Base-by-base conservation (phyloP, 1,139 yeast genomes). In the Saccharomyces uvarum region DNA sequence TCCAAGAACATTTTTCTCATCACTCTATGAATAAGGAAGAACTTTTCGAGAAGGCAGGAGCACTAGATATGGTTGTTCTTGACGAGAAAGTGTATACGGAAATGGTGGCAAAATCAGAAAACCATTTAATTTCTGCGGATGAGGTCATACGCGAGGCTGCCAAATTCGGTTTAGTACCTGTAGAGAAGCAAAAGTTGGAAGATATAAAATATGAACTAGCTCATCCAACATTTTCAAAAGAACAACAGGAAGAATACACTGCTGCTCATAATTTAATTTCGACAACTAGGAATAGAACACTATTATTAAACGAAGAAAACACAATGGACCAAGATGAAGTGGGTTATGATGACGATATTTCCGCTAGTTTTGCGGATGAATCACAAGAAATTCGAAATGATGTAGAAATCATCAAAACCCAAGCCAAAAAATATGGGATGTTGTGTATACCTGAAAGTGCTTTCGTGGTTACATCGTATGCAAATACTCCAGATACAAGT, bases 381-480 rank as follows among this genome's bases (percentile, higher is more conserved):
- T 46, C 52, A 8, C 52, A 52, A 29, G 44, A 38, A 38, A 24
- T 52, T 24, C 13, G 7, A 19, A 48, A 49, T 16, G 53, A 54
- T n/a, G 24, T 50, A 7, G 24, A 21, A 4, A n/a, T 24, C 26
- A 50, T 19, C 4, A 67, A 65, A 50, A 56, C 52, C 2, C 60
- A 60, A 38, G 85, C 84, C 8, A 72, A 71, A 49, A 65, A 71
- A 32, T 65, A 75, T 56, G 83, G 83, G 3, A 64, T 77, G 54
- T 66, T 86, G 59, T 74, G 81, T 52, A 75, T 84, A 49, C 87
- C 90, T 2, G 75, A 73, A 50, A 65, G 75, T 16, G 74, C 83
- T 2, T 84, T 79, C 61, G 71, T 85, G 57, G 81, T 87, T 1
- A 83, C 66, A 3, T 54, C 63, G 2, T 77, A 78, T 32, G 77